These are phyloP conservation scores for Canna indica DNA, from an alignment of 176 grass and related monocot genomes.

Conservation along the genomic window DNA sequence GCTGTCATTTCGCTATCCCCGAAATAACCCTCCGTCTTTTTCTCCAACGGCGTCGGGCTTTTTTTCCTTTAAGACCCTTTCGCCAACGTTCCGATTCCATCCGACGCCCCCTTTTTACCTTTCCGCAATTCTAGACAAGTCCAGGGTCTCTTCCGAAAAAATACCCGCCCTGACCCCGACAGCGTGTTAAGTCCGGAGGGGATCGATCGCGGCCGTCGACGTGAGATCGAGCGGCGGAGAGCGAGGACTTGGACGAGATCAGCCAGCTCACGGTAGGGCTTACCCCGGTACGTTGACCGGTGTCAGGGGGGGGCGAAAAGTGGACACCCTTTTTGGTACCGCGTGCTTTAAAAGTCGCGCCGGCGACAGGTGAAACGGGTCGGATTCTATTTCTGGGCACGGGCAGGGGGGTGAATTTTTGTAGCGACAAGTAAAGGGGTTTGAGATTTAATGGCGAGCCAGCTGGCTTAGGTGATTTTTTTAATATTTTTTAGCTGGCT, in stretches of 20 bases:
- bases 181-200: too few relatives aligned
- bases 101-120: too few relatives aligned
- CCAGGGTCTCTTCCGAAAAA: background rate
- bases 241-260: background rate
- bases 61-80: too few relatives aligned
- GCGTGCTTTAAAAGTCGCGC: background rate
- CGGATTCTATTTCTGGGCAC: too few relatives aligned
- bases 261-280: background rate
- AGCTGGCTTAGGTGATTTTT: too few relatives aligned
- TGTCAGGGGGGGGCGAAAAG: background rate
- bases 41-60: background rate
- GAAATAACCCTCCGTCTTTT: background rate
- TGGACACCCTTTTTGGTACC: background rate
- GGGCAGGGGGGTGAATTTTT: too few relatives aligned
- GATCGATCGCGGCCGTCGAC: background rate
- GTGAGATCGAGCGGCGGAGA: background rate
- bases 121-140: background rate
- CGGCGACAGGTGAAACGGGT: too few relatives aligned
- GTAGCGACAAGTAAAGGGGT: too few relatives aligned
- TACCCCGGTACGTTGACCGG: background rate
- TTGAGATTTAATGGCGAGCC: too few relatives aligned
- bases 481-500: too few relatives aligned
- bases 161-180: background rate
- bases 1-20: background rate
- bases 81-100: too few relatives aligned